Conservation (phyloP, 495 filamentous ascomycete species). For the Lophiotrema nucula region DNA sequence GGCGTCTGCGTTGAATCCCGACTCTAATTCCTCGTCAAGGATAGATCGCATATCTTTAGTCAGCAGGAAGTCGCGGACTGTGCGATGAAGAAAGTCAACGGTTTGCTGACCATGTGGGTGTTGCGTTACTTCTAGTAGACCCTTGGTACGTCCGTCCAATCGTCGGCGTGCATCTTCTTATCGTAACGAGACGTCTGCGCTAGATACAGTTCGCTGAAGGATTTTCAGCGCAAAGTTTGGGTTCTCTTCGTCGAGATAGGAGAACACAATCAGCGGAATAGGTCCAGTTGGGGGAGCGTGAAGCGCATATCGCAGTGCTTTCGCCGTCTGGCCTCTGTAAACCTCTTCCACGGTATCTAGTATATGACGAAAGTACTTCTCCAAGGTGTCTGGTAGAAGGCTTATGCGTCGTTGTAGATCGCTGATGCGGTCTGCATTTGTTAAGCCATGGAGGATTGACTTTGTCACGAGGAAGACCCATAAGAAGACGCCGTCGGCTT, state of each 20-base stretch:
- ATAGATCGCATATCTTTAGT: neutral
- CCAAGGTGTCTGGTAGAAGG: slow-evolving; percentile 13
- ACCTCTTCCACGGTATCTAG: slow-evolving; percentile 2
- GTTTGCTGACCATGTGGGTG: neutral
- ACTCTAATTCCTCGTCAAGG: neutral
- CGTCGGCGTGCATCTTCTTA: neutral
- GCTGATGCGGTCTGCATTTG: slow-evolving; percentile 11
- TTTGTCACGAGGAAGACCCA: slow-evolving; percentile 35
- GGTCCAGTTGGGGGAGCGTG: neutral
- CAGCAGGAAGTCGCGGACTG: slow-evolving; percentile 5
- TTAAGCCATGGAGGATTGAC: slow-evolving; percentile 22
- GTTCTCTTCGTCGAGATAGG: slow-evolving; percentile 1
- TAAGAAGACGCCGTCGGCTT: slow-evolving; percentile 35
- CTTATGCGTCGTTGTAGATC: slow-evolving; percentile 15
- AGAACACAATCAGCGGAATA: neutral
- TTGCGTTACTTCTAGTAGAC: slow-evolving; percentile 5
- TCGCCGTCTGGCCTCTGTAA: slow-evolving; percentile 13
- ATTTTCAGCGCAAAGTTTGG: neutral
- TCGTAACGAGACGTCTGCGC: neutral
- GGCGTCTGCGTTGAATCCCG: neutral
- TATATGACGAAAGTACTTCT: slow-evolving; percentile 13
- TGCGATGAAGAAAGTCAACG: slow-evolving; percentile 9
- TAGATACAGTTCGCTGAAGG: neutral
- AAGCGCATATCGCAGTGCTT: neutral
- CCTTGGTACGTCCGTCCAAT: neutral